phyloP scores from a whole-genome alignment of 2,329 filamentous ascomycete genomes.

The Ascochyta fabae region DNA sequence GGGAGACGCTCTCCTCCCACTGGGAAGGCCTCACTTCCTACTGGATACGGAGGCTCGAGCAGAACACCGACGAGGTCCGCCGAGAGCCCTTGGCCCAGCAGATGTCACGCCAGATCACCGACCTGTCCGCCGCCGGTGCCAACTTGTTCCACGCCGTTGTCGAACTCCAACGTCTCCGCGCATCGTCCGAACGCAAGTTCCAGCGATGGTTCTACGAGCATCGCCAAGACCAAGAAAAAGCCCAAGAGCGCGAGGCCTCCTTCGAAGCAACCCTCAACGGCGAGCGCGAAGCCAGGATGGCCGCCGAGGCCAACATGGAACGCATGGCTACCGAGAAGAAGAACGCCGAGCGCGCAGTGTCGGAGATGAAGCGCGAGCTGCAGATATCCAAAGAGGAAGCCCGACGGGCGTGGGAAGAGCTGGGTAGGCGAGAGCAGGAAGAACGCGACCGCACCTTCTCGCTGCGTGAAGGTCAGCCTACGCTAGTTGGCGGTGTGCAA shows the following conservation, averaged over 20 bases:
- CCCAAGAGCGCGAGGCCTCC: conserved; percentile 80
- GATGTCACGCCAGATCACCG: conserved; percentile 90
- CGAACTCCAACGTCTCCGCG: conserved; percentile 89
- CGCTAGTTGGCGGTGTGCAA: conserved; percentile 88
- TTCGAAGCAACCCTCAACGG: conserved; percentile 77
- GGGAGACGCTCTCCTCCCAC: conserved; percentile 95
- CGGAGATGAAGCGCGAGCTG: conserved; percentile 90
- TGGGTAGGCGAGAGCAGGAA: conserved; percentile 90
- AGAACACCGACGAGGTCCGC: conserved; percentile 85
- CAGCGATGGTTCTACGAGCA: conserved; percentile 99
- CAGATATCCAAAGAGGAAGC: conserved; percentile 96
- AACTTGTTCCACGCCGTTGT: conserved; percentile 98
- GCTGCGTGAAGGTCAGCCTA: conserved; percentile 86
- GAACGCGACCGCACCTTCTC: conserved; percentile 86
- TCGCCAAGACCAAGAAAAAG: conserved; percentile 82
- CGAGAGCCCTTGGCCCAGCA: conserved; percentile 84
- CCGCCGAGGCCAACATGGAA: conserved; percentile 70
- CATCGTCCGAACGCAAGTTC: conserved; percentile 96
- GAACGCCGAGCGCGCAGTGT: conserved; percentile 77
- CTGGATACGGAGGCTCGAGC: conserved; percentile 92
- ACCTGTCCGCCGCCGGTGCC: conserved; percentile 94
- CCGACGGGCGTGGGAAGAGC: conserved; percentile 93
- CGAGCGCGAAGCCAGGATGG: conserved; percentile 73
- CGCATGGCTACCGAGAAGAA: conserved; percentile 72
- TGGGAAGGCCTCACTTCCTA: conserved; percentile 98